A percentile compares a stretch with the other conserved stretches of the same genome.
Evolutionary conservation across 176 grass and related monocot genomes (phyloP).

Genomic region (Oryza meyeriana): DNA sequence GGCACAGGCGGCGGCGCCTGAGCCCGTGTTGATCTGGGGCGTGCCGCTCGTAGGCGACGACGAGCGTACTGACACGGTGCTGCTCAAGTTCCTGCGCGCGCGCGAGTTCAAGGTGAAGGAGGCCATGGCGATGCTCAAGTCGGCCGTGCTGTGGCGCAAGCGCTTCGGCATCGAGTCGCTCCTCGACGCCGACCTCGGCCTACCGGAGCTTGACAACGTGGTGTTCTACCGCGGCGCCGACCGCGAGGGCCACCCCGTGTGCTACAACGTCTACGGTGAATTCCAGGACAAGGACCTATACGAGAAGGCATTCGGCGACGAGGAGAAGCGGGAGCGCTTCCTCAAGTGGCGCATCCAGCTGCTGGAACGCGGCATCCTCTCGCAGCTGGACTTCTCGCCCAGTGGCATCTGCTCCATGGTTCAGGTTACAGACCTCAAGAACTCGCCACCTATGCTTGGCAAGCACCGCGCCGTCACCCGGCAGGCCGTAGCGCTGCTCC

Average conservation of each 20-base stretch:
- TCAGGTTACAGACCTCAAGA: conserved; percentile 96
- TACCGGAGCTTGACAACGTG: conserved; percentile 75
- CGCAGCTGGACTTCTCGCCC: conserved; percentile 75
- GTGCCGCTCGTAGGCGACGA: conserved; percentile 83
- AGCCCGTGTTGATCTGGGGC: conserved; percentile 78
- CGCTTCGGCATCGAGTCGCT: conserved; percentile 81
- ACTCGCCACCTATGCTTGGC: conserved; percentile 84
- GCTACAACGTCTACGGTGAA: conserved; percentile 94
- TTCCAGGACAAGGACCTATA: conserved; percentile 98
- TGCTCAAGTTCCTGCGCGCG: conserved; percentile 93
- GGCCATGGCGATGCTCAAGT: conserved; percentile 76
- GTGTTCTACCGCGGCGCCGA: conserved; percentile 76
- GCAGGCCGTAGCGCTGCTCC: conserved; percentile 79
- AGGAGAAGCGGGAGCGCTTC: conserved; percentile 88
- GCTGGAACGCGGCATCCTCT: conserved; percentile 80
- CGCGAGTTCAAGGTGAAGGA: conserved; percentile 97
- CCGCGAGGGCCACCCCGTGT: conserved; percentile 79
- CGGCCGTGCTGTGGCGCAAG: conserved; percentile 86
- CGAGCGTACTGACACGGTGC: conserved; percentile 75
- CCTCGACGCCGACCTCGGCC: conserved; percentile 65
- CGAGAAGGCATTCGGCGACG: conserved; percentile 91
- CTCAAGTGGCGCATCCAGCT: conserved; percentile 99
- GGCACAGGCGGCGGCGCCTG: conserved; percentile 6
- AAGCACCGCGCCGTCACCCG: conserved; percentile 88
- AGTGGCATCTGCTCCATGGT: conserved; percentile 86